Evolutionary conservation across 441 rosid genomes (phyloP).

Genomic region (Omphalea diandra): DNA sequence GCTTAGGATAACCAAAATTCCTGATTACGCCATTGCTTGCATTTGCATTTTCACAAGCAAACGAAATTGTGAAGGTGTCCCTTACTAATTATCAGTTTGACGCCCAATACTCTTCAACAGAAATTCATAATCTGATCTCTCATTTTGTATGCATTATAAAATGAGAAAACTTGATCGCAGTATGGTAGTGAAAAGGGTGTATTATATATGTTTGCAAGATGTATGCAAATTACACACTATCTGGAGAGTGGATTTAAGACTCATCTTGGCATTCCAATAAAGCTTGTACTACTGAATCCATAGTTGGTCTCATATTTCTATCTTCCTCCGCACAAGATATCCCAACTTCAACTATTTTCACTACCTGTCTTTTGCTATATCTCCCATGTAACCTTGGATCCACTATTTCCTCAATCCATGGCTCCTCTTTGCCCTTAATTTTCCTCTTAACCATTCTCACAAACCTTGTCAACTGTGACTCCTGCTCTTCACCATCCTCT

Average conservation of each 20-base stretch:
- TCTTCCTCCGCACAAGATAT: slow-evolving; percentile 36
- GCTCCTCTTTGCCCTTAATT: slow-evolving; percentile 8
- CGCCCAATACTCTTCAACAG: too few relatives aligned
- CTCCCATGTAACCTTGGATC: slow-evolving; percentile 38
- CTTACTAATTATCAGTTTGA: too few relatives aligned
- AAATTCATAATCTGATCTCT: too few relatives aligned
- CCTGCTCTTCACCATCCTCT: slow-evolving; percentile 22
- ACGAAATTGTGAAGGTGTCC: too few relatives aligned
- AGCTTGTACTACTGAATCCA: slow-evolving; percentile 39
- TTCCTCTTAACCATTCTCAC: slow-evolving; percentile 27
- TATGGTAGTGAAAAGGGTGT: too few relatives aligned
- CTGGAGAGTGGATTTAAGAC: background rate
- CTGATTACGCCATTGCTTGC: too few relatives aligned
- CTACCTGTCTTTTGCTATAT: slow-evolving; percentile 26
- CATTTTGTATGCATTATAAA: too few relatives aligned
- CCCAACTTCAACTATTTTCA: slow-evolving; percentile 34
- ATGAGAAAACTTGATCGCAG: too few relatives aligned
- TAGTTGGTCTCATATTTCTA: slow-evolving; percentile 40
- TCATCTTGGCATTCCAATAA: slow-evolving; percentile 30
- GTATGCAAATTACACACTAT: background rate
- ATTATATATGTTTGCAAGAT: background rate
- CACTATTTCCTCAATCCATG: slow-evolving; percentile 36
- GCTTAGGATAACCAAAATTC: too few relatives aligned
- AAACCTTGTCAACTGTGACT: slow-evolving; percentile 30
- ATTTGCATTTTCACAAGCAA: too few relatives aligned